Percentiles rank a stretch among this genome's conserved stretches.
These are phyloP conservation scores for Elaeagnus macrophylla DNA, from an alignment of 306 rosid genomes.

Conservation along the genomic window DNA sequence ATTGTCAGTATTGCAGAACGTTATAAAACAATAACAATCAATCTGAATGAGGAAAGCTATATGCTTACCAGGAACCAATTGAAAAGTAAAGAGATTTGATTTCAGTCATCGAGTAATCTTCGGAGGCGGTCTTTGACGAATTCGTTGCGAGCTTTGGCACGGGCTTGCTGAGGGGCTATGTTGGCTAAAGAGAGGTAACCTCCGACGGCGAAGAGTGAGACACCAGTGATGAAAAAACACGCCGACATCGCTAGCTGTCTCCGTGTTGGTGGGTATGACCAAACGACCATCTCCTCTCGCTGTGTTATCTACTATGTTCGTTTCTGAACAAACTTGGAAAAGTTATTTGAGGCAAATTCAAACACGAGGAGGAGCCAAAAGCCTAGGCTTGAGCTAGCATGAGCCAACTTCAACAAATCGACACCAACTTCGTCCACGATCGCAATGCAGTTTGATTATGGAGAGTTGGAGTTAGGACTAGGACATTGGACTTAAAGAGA, in stretches of 20 bases:
- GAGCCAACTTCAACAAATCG: too few relatives aligned
- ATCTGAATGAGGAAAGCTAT: too few relatives aligned
- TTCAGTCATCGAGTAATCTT: slow-evolving; percentile 20
- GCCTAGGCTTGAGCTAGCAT: background rate
- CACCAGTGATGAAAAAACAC: slow-evolving; percentile 22
- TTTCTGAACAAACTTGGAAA: too few relatives aligned
- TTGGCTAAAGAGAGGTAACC: slow-evolving; percentile 30
- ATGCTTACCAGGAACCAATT: too few relatives aligned
- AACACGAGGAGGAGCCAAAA: background rate
- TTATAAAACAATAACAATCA: background rate
- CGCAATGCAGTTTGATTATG: too few relatives aligned
- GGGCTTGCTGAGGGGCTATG: slow-evolving; percentile 39
- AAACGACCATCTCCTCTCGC: slow-evolving; percentile 18
- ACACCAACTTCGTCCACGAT: too few relatives aligned
- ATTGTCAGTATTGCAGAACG: too few relatives aligned
- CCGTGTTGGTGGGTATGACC: slow-evolving; percentile 36
- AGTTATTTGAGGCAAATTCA: too few relatives aligned
- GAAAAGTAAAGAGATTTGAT: background rate
- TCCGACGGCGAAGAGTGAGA: slow-evolving; percentile 28
- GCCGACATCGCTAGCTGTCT: slow-evolving; percentile 23
- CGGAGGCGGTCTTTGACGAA: slow-evolving; percentile 31
- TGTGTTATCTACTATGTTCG: too few relatives aligned
- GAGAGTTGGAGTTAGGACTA: too few relatives aligned
- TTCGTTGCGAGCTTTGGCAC: slow-evolving; percentile 34
- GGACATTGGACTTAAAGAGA: too few relatives aligned